phyloP scores from a whole-genome alignment of 306 rosid species.

The Rosa persica region DNA sequence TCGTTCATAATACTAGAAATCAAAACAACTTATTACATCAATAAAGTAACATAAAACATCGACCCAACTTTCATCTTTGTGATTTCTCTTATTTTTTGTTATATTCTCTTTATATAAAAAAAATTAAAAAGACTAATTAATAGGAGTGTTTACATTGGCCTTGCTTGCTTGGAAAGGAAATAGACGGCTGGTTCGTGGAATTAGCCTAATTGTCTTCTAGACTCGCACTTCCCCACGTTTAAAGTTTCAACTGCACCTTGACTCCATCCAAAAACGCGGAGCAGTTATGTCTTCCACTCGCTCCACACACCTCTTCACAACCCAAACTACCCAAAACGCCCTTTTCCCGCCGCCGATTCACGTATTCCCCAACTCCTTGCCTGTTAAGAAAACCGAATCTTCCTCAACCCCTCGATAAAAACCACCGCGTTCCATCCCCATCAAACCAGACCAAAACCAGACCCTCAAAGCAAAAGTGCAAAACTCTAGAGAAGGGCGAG shows the following conservation, averaged over 20 bases:
- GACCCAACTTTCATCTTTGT: too few species aligned
- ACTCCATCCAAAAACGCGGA: conserved; percentile 15
- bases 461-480: background rate
- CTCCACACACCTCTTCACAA: background rate
- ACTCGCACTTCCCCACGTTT: conserved; percentile 1
- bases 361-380: background rate
- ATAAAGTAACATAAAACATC: too few species aligned
- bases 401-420: background rate
- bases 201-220: too few species aligned
- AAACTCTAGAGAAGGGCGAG: background rate
- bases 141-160: too few species aligned
- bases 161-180: too few species aligned
- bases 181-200: too few species aligned
- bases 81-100: too few species aligned
- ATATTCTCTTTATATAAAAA: too few species aligned
- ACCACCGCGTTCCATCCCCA: background rate
- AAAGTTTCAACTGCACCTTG: background rate
- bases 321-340: conserved; percentile 20
- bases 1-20: too few species aligned
- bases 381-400: too few species aligned
- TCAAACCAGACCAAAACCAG: background rate
- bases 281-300: conserved; percentile 1
- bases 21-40: too few species aligned
- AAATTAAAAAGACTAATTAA: too few species aligned
- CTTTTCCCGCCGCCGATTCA: background rate